Evolutionary conservation across 1,284 basidiomycete genomes (phyloP).

Genomic region (Ganoderma sinense): DNA sequence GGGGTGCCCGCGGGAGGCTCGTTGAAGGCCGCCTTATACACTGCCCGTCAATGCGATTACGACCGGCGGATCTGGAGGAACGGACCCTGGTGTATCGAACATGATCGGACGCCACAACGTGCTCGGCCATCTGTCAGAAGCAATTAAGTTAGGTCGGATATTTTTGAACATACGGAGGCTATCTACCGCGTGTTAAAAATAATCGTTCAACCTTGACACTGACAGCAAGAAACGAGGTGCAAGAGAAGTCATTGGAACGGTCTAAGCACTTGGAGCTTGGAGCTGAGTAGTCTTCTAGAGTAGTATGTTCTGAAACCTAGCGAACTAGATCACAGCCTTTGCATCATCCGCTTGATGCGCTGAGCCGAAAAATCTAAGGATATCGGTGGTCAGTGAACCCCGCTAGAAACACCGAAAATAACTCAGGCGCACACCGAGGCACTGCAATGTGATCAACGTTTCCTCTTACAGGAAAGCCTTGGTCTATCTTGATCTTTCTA

Average conservation of each 20-base stretch:
- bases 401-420: not conserved
- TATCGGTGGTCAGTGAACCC: not conserved
- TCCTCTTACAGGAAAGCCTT: not conserved
- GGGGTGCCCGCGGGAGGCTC: not conserved
- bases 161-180: not conserved
- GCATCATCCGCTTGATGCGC: not conserved
- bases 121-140: not conserved
- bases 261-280: not conserved
- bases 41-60: not conserved
- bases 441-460: not conserved
- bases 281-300: not conserved
- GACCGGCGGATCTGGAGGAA: not conserved
- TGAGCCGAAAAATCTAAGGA: not conserved
- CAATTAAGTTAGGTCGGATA: not conserved
- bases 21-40: constrained; percentile 1
- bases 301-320: not conserved
- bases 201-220: not conserved
- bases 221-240: not conserved
- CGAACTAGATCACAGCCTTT: not conserved
- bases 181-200: not conserved
- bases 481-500: not conserved
- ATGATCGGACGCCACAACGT: not conserved
- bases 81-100: not conserved
- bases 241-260: too few relatives aligned
- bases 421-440: not conserved